Percentiles rank a stretch among this genome's conserved stretches.
These are phyloP conservation scores for Phyllosticta capitalensis DNA, from an alignment of 2,329 filamentous ascomycete species.

Conservation along the genomic window DNA sequence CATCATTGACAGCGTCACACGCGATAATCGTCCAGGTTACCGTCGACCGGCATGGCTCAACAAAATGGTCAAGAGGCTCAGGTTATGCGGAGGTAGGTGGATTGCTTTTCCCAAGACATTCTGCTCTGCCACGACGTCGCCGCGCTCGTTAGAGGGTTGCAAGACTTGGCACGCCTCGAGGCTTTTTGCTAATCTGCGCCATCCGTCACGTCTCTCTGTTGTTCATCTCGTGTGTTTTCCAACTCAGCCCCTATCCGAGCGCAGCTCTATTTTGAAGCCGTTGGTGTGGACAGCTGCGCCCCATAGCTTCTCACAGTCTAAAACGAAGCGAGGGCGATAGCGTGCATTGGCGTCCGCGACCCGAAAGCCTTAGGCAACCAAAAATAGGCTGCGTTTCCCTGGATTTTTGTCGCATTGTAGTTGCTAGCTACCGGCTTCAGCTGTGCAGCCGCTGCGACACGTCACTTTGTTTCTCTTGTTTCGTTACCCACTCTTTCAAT, in stretches of 20 bases:
- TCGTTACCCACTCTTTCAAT: not conserved
- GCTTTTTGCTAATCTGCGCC: not conserved
- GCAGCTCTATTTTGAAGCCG: not conserved
- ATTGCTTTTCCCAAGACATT: not conserved
- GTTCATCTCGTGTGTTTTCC: not conserved
- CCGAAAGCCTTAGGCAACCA: slow-evolving; percentile 16
- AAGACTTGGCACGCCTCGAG: not conserved
- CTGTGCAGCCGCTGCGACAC: not conserved
- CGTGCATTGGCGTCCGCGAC: slow-evolving; percentile 30
- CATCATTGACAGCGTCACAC: not conserved
- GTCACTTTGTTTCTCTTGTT: slow-evolving; percentile 1
- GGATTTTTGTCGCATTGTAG: slow-evolving; percentile 3
- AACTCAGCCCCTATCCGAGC: not conserved
- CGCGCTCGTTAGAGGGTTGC: not conserved
- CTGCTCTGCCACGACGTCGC: not conserved
- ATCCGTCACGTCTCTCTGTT: not conserved
- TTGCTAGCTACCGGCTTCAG: slow-evolving; percentile 1
- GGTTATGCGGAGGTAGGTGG: slow-evolving; percentile 11
- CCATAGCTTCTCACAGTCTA: slow-evolving; percentile 8
- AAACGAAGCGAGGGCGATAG: slow-evolving; percentile 22
- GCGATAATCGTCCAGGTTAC: not conserved
- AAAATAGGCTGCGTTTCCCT: slow-evolving; percentile 11
- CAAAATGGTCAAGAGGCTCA: slow-evolving; percentile 11
- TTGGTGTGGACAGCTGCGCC: slow-evolving; percentile 8
- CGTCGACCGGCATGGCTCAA: slow-evolving; percentile 9